phyloP scores from a whole-genome alignment of 176 grass and related monocot species.

The Oryza brachyantha region DNA sequence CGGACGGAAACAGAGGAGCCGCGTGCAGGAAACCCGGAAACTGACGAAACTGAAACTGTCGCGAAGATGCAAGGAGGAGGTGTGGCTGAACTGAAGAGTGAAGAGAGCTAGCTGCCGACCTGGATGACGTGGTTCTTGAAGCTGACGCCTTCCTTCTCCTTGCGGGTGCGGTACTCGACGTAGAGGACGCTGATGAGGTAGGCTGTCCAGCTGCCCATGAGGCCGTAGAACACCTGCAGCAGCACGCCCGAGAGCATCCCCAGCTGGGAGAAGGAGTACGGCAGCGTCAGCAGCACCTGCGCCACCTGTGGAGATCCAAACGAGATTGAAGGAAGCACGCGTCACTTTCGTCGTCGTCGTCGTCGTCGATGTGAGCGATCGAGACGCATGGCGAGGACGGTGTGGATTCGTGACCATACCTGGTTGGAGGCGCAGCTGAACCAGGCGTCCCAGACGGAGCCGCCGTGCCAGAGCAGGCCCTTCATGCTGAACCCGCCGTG shows the following conservation, averaged over 20 bases:
- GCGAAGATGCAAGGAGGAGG: neutral
- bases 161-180: conserved; percentile 68
- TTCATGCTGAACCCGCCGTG: conserved; percentile 36
- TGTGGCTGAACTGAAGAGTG: neutral
- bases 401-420: conserved; percentile 35
- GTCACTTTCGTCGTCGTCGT: neutral
- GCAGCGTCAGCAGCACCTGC: conserved; percentile 63
- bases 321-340: no score
- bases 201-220: conserved; percentile 74
- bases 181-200: conserved; percentile 84
- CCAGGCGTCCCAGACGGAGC: conserved; percentile 97
- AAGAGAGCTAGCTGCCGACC: conserved; percentile 17
- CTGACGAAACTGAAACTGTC: neutral
- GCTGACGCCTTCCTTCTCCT: conserved; percentile 60
- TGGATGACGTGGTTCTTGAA: conserved; percentile 79
- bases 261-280: conserved; percentile 63
- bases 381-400: neutral
- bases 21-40: neutral
- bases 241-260: conserved; percentile 48
- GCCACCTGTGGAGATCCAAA: conserved; percentile 34
- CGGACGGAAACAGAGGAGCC: neutral
- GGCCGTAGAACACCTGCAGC: conserved; percentile 62
- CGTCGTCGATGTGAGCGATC: neutral
- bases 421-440: conserved; percentile 99
- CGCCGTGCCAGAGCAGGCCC: conserved; percentile 88